A percentile compares a stretch with the other conserved stretches of the same genome.
These are phyloP conservation scores for Crepidotus variabilis DNA, from an alignment of 768 basidiomycete species.

Conservation along the genomic window DNA sequence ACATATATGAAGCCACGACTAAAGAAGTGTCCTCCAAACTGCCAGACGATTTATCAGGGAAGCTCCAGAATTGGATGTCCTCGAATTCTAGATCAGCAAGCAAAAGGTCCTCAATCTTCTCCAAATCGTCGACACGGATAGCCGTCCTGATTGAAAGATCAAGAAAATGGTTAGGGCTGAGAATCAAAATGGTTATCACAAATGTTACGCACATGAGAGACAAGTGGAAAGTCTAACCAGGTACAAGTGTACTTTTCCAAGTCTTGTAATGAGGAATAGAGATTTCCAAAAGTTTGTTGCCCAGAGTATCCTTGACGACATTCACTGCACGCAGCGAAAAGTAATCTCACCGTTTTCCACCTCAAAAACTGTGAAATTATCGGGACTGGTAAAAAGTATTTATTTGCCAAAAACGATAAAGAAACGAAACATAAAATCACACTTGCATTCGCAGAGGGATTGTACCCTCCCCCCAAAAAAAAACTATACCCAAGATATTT, in stretches of 20 bases:
- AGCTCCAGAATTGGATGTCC: conserved; percentile 12
- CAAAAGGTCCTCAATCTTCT: conserved; percentile 10
- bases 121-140: conserved; percentile 12
- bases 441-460: too few species aligned
- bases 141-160: conserved; percentile 3
- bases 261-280: conserved; percentile 17
- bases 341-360: too few species aligned
- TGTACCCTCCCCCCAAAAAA: too few species aligned
- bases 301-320: conserved; percentile 10
- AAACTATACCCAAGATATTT: too few species aligned
- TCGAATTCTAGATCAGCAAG: conserved; percentile 9
- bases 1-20: neutral
- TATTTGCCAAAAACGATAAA: too few species aligned
- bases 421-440: too few species aligned
- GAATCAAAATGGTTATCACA: too few species aligned
- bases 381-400: too few species aligned
- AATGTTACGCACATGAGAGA: conserved; percentile 6
- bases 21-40: too few species aligned
- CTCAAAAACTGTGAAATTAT: too few species aligned
- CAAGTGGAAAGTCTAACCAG: conserved; percentile 6
- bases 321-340: too few species aligned
- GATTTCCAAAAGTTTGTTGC: conserved; percentile 12
- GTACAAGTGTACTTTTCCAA: conserved; percentile 11
- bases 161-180: too few species aligned
- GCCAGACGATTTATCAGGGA: conserved; percentile 10